Conservation (phyloP, 768 basidiomycete genomes). For the Trametopsis cervina region DNA sequence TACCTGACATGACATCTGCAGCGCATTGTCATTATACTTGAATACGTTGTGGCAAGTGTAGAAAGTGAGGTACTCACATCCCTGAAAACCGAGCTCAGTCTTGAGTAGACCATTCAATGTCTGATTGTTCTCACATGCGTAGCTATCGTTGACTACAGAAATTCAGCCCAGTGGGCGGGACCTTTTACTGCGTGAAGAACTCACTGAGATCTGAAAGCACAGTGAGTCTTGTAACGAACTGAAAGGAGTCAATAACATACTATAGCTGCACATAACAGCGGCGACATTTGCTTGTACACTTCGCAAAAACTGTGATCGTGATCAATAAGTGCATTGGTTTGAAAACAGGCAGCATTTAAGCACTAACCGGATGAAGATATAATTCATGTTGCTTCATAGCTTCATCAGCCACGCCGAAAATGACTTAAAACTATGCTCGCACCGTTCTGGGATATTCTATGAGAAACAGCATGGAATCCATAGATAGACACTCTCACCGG, state of each 20-base stretch:
- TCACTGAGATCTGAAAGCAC: too few species aligned
- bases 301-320: conserved; percentile 37
- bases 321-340: neutral
- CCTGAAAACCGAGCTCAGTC: conserved; percentile 36
- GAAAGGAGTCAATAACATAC: too few species aligned
- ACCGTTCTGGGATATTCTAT: conserved; percentile 5
- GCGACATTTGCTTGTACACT: conserved; percentile 71
- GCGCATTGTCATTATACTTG: too few species aligned
- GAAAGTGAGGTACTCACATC: conserved; percentile 17
- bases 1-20: conserved; percentile 23
- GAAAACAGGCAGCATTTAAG: too few species aligned
- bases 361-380: conserved; percentile 45
- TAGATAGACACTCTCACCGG: conserved; percentile 18
- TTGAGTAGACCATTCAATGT: conserved; percentile 48
- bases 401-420: too few species aligned
- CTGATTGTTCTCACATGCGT: conserved; percentile 67
- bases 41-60: too few species aligned
- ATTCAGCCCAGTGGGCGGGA: too few species aligned
- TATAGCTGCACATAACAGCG: conserved; percentile 71
- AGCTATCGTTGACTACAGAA: conserved; percentile 50
- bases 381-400: conserved; percentile 51
- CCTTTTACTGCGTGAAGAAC: too few species aligned
- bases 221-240: too few species aligned
- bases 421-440: too few species aligned
- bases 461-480: neutral